phyloP scores from a whole-genome alignment of 1,284 basidiomycete species.

The Pseudozyma tsukubaensis region DNA sequence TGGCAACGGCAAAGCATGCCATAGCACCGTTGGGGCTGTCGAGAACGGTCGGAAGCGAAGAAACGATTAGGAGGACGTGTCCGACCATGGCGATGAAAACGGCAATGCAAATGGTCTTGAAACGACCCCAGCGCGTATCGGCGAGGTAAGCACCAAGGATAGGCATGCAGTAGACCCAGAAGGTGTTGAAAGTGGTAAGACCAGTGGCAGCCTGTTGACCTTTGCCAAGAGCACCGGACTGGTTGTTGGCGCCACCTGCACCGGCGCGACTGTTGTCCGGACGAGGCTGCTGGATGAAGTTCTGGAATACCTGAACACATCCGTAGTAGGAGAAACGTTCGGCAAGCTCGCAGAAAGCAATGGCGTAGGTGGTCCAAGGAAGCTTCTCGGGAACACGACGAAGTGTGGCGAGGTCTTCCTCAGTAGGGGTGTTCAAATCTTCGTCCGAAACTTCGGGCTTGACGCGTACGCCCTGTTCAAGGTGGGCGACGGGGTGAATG shows the following conservation, averaged over 20 bases:
- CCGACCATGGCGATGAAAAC: conserved; percentile 70
- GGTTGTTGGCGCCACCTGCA: conserved; percentile 48
- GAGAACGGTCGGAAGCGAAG: conserved; percentile 79
- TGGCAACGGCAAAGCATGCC: conserved; percentile 73
- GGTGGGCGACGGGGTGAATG: conserved; percentile 45
- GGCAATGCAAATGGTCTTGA: conserved; percentile 70
- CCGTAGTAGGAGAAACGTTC: conserved; percentile 69
- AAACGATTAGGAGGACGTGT: conserved; percentile 80
- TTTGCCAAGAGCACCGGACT: conserved; percentile 62
- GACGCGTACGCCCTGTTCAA: conserved; percentile 33
- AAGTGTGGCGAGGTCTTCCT: conserved; percentile 60
- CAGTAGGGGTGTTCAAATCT: conserved; percentile 52
- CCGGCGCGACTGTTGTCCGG: conserved; percentile 58
- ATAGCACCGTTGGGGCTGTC: conserved; percentile 73
- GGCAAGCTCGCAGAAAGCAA: conserved; percentile 67
- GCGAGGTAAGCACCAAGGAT: conserved; percentile 69
- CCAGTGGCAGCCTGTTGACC: conserved; percentile 66
- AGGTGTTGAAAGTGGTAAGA: conserved; percentile 66
- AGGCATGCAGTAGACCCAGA: conserved; percentile 64
- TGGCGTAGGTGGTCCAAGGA: conserved; percentile 60
- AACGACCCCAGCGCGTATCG: conserved; percentile 71
- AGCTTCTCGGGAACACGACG: conserved; percentile 65
- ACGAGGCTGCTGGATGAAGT: conserved; percentile 61
- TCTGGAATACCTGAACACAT: conserved; percentile 62
- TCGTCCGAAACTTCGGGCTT: conserved; percentile 35